phyloP scores from a whole-genome alignment of 495 filamentous ascomycete species.

The Penicillium samsonianum region DNA sequence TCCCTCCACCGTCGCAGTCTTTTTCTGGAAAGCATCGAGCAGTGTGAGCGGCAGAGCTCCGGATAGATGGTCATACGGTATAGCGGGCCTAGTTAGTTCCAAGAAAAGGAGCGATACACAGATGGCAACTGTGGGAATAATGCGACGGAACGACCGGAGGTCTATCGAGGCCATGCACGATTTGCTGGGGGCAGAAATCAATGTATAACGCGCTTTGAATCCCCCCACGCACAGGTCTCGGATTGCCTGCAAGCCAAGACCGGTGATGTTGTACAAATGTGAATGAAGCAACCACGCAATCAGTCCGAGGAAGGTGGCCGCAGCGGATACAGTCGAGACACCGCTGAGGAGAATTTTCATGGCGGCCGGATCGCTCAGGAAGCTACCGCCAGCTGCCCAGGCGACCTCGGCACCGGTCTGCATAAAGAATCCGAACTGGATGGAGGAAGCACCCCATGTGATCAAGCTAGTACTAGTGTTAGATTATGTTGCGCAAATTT shows the following conservation, averaged over 20 bases:
- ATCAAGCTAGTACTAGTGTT: slow-evolving; percentile 24
- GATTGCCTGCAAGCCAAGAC: slow-evolving; percentile 28
- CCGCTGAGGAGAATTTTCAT: slow-evolving; percentile 48
- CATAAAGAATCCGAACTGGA: slow-evolving; percentile 46
- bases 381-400: slow-evolving; percentile 41
- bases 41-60: slow-evolving; percentile 35
- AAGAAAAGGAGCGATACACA: slow-evolving; percentile 28
- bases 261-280: slow-evolving; percentile 34
- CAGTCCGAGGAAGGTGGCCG: slow-evolving; percentile 34
- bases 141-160: slow-evolving; percentile 22
- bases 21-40: slow-evolving; percentile 31
- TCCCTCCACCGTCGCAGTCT: slow-evolving; percentile 19
- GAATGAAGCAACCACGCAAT: slow-evolving; percentile 34
- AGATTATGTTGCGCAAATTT: slow-evolving; percentile 1
- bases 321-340: slow-evolving; percentile 38
- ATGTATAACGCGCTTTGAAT: slow-evolving; percentile 21
- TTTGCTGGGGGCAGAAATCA: slow-evolving; percentile 25
- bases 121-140: slow-evolving; percentile 19
- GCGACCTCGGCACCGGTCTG: slow-evolving; percentile 46
- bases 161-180: slow-evolving; percentile 24
- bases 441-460: slow-evolving; percentile 36
- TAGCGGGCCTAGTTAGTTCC: slow-evolving; percentile 27
- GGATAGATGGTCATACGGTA: slow-evolving; percentile 38
- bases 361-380: slow-evolving; percentile 43
- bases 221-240: slow-evolving; percentile 21